phyloP scores from a whole-genome alignment of 352 stramenopile species.

The Phytophthora kernoviae region DNA sequence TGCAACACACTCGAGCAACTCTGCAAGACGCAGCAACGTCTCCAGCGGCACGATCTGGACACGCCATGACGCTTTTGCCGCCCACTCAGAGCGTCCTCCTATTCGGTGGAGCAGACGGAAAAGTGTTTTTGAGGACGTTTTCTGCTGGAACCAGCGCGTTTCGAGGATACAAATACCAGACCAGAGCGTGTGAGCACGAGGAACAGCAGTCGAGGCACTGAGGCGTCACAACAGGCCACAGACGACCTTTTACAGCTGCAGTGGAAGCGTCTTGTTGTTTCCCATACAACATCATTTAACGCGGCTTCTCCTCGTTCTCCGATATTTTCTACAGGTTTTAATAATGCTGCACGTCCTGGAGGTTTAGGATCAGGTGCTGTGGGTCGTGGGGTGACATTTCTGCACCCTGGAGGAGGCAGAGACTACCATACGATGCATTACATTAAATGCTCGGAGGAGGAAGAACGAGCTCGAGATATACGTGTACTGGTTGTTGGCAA shows the following conservation, averaged over 20 bases:
- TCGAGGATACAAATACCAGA: constrained; percentile 4
- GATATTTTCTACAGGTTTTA: constrained; percentile 16
- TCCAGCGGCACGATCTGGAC: constrained; percentile 52
- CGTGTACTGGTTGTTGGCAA: constrained; percentile 74
- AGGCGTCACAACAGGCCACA: neutral
- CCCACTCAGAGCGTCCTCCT: constrained; percentile 55
- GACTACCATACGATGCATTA: constrained; percentile 84
- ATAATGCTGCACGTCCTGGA: constrained; percentile 7
- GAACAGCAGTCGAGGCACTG: neutral
- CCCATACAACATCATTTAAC: constrained; percentile 25
- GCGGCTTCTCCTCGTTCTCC: constrained; percentile 19
- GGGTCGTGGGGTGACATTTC: constrained; percentile 14
- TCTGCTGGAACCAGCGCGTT: constrained; percentile 48
- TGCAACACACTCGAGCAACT: neutral
- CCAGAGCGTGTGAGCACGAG: constrained; percentile 1
- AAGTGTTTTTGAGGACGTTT: constrained; percentile 67
- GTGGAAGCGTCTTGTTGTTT: constrained; percentile 65
- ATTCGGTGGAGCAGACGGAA: constrained; percentile 66
- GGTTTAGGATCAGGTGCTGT: constrained; percentile 13
- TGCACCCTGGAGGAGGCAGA: constrained; percentile 34
- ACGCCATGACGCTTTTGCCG: constrained; percentile 60
- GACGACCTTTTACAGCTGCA: constrained; percentile 19
- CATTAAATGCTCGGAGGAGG: constrained; percentile 37
- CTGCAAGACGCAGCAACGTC: neutral
- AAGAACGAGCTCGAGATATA: constrained; percentile 42